These are phyloP conservation scores for Cupressus sempervirens DNA, from an alignment of 75 land plant genomes.

Conservation along the genomic window DNA sequence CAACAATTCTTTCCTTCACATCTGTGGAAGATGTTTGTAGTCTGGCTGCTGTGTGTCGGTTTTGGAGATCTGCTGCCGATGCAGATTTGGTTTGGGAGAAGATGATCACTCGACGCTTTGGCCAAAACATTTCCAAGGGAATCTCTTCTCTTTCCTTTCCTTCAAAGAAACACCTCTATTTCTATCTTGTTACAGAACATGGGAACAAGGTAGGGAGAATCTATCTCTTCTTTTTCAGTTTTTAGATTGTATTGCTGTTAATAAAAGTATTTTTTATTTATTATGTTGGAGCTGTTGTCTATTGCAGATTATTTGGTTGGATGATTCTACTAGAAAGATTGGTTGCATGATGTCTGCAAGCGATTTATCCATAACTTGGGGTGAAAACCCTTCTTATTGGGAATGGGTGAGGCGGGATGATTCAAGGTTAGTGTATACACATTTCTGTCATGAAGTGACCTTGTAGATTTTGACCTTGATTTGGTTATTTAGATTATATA, in stretches of 20 bases:
- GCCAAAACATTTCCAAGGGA: not conserved
- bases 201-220: not conserved
- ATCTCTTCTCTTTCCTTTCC: not conserved
- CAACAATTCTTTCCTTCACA: not conserved
- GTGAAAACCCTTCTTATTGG: not conserved
- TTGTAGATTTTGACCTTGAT: too few species aligned
- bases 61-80: not conserved
- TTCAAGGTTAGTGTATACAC: not conserved
- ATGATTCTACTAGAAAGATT: not conserved
- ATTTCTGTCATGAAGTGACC: too few species aligned
- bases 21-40: not conserved
- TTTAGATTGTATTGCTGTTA: too few species aligned
- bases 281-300: too few species aligned
- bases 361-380: not conserved
- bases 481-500: too few species aligned
- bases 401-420: not conserved
- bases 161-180: not conserved
- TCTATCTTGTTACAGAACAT: not conserved
- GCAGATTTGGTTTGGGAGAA: not conserved
- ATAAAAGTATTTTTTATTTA: too few species aligned
- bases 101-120: not conserved
- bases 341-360: not conserved
- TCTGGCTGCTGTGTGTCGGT: not conserved
- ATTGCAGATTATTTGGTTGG: not conserved
- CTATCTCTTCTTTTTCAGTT: too few species aligned